A percentile compares a stretch with the other conserved stretches of the same genome.
These are phyloP conservation scores for Santalum album DNA, from an alignment of 164 flowering plant genomes.

Conservation along the genomic window DNA sequence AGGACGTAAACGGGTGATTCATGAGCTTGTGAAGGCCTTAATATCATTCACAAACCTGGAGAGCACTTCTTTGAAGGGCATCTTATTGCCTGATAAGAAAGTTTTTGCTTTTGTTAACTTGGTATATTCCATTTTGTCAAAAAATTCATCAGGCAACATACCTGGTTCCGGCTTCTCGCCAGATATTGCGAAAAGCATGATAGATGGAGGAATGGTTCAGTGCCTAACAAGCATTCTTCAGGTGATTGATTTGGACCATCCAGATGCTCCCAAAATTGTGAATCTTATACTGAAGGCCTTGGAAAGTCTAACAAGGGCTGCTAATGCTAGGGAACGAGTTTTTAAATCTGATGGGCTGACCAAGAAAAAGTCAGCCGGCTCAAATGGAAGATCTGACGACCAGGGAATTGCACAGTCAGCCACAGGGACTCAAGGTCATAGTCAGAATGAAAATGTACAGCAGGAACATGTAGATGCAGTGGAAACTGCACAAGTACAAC, in stretches of 20 bases:
- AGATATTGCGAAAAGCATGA: slow-evolving; percentile 81
- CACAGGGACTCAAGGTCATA: slow-evolving; percentile 24
- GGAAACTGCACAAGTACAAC: slow-evolving; percentile 27
- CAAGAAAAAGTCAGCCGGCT: slow-evolving; percentile 46
- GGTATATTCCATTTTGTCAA: slow-evolving; percentile 72
- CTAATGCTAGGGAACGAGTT: slow-evolving; percentile 74
- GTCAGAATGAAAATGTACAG: slow-evolving; percentile 27
- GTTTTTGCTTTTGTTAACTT: slow-evolving; percentile 67
- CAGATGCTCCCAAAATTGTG: slow-evolving; percentile 74
- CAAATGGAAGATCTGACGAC: slow-evolving; percentile 47
- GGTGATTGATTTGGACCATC: slow-evolving; percentile 83
- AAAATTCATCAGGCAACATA: slow-evolving; percentile 58
- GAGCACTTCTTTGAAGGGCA: slow-evolving; percentile 37
- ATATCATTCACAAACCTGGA: slow-evolving; percentile 38
- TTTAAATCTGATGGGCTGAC: slow-evolving; percentile 44
- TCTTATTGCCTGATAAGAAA: slow-evolving; percentile 55
- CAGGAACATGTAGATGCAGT: slow-evolving; percentile 24
- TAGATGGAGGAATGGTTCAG: slow-evolving; percentile 76
- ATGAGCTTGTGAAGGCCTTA: slow-evolving; percentile 70
- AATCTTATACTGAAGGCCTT: slow-evolving; percentile 76
- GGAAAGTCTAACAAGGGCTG: slow-evolving; percentile 83
- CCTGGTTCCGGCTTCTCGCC: slow-evolving; percentile 86
- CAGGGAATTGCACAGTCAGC: slow-evolving; percentile 25
- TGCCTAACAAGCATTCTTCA: slow-evolving; percentile 61
- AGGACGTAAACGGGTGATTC: slow-evolving; percentile 72